phyloP scores from a whole-genome alignment of 2,329 filamentous ascomycete genomes.

The Delphinella strobiligena region DNA sequence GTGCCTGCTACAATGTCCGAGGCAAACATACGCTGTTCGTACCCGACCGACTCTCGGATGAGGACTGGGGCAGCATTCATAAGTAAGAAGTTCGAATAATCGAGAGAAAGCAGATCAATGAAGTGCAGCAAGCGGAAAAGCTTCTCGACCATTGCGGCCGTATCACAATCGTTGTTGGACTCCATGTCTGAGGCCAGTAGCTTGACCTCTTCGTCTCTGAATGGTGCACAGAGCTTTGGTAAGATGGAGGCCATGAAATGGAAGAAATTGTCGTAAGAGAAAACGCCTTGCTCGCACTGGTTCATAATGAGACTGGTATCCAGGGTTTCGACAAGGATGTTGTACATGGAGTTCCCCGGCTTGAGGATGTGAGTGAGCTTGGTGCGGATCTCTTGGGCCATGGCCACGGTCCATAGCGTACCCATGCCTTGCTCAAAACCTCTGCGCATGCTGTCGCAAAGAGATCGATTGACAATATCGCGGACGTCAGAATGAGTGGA shows the following conservation, averaged over 20 bases:
- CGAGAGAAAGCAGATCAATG: slow-evolving; percentile 65
- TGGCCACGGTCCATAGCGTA: slow-evolving; percentile 56
- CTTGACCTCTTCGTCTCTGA: slow-evolving; percentile 66
- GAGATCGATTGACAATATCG: slow-evolving; percentile 46
- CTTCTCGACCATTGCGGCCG: slow-evolving; percentile 51
- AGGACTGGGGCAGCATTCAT: slow-evolving; percentile 59
- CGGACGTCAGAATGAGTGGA: slow-evolving; percentile 43
- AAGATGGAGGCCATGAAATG: slow-evolving; percentile 61
- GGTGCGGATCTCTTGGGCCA: slow-evolving; percentile 57
- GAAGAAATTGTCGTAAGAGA: slow-evolving; percentile 75
- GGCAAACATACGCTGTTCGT: slow-evolving; percentile 62
- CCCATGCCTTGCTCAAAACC: slow-evolving; percentile 53
- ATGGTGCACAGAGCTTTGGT: slow-evolving; percentile 68
- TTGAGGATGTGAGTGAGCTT: slow-evolving; percentile 63
- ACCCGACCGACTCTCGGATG: slow-evolving; percentile 57
- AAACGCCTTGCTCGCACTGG: slow-evolving; percentile 59
- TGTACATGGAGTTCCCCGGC: slow-evolving; percentile 60
- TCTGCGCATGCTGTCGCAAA: slow-evolving; percentile 49
- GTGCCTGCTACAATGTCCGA: slow-evolving; percentile 48
- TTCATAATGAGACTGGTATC: slow-evolving; percentile 59
- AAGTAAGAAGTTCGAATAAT: slow-evolving; percentile 73
- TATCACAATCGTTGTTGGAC: slow-evolving; percentile 17
- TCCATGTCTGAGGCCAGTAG: slow-evolving; percentile 50
- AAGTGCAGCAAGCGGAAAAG: slow-evolving; percentile 64
- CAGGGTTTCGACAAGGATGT: slow-evolving; percentile 60